Evolutionary conservation across 148 eudicot species (phyloP), one percentile per base, ranked within the genome.

Genomic region (Oxyria digyna): DNA sequence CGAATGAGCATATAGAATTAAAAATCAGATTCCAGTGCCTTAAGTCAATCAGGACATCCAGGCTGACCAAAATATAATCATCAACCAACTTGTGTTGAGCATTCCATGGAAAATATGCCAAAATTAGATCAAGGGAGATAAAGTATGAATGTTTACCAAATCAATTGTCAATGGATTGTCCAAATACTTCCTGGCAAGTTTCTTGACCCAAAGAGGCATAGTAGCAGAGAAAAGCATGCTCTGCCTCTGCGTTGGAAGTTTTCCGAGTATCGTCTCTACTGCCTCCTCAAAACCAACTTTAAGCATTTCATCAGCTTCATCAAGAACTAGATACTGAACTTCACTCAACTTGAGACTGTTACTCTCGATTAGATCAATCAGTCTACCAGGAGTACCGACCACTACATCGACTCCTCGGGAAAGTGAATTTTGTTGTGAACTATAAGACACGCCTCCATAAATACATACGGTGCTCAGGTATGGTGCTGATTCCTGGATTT

Each of bases 271-370:
- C 38, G 78, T 48, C 71, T 94, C 98, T 67, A 94, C 98, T 45
- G 84, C 98, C 81, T 94, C 98, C 84, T 94, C 98, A 78, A 94
- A 94, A 46, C 98, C 98, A 69, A 90, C 98, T 4, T 94, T 94
- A 79, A 94, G 98, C 98, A 94, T 94, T 88, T 88, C 97, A 81
- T 94, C 98, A 49, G 98, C 97, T 82, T 94, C 98, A 76, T 94
- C 98, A 50, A 94, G 91, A 71, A 94, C 97, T 83, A 90, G 78
- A 73, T 73, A 90, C 70, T 88, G 79, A 74, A 94, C 93, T 80
- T 90, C 98, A 32, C 86, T 83, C 79, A 94, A 72, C 78, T 85
- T 87, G 78, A 94, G 83, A 76, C 84, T 85, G 72, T 72, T 82
- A 75, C 81, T 80, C 41, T 88, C 81, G 69, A 94, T 68, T 62